Percentiles rank a stretch among this genome's conserved stretches.
Evolutionary conservation across 1,139 yeast genomes (phyloP).

Genomic region (Pneumocystis carinii): DNA sequence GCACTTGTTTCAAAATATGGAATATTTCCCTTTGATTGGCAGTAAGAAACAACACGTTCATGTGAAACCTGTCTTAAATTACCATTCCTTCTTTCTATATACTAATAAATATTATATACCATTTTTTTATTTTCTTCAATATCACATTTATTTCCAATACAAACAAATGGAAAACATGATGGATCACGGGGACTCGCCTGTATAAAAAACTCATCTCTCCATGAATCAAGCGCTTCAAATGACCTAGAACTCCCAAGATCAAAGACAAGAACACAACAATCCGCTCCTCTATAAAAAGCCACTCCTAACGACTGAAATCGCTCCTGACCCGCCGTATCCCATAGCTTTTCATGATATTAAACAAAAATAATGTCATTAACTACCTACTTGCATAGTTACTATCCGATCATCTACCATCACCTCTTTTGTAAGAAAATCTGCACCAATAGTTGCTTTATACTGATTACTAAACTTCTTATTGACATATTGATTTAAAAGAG

Average conservation of each 20-base stretch:
- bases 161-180: conserved; percentile 87
- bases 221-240: conserved; percentile 71
- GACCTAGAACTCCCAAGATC: conserved; percentile 90
- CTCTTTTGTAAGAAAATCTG: conserved; percentile 89
- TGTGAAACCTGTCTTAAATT: conserved; percentile 27
- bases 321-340: conserved; percentile 88
- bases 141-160: conserved; percentile 87
- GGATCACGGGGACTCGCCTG: conserved; percentile 91
- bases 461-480: conserved; percentile 90
- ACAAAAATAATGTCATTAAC: background rate
- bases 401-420: conserved; percentile 66
- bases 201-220: conserved; percentile 91
- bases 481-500: conserved; percentile 62
- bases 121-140: conserved; percentile 82
- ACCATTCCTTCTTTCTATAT: background rate
- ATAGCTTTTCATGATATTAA: conserved; percentile 52
- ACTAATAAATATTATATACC: conserved; percentile 24
- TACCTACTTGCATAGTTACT: conserved; percentile 46
- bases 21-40: conserved; percentile 72
- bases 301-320: conserved; percentile 89
- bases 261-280: conserved; percentile 89
- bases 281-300: conserved; percentile 96
- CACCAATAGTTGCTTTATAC: conserved; percentile 96
- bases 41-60: conserved; percentile 74
- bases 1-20: conserved; percentile 94